phyloP scores from a whole-genome alignment of 2,329 filamentous ascomycete species.

The Talaromyces marneffei region DNA sequence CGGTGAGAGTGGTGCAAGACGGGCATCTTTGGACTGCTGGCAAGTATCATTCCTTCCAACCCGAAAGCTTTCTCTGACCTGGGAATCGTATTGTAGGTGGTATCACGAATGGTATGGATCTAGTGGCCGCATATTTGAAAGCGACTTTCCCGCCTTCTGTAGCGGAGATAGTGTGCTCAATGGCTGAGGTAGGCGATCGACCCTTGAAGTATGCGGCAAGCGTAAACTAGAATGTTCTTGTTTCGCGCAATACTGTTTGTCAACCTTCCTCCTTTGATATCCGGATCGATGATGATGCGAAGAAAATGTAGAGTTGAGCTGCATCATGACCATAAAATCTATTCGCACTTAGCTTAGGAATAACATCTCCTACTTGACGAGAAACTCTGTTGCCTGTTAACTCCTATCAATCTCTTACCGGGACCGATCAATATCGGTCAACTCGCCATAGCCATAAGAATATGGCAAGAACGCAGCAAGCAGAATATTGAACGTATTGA shows the following conservation, averaged over 20 bases:
- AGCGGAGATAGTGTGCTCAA: constrained; percentile 28
- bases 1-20: constrained; percentile 18
- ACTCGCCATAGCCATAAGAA: not conserved
- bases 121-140: constrained; percentile 21
- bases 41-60: constrained; percentile 4
- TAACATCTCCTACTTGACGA: not conserved
- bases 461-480: too few relatives aligned
- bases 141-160: constrained; percentile 21
- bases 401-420: not conserved
- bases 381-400: too few relatives aligned
- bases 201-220: not conserved
- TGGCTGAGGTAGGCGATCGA: constrained; percentile 29
- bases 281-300: not conserved
- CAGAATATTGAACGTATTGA: not conserved
- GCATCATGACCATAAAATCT: not conserved
- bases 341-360: not conserved
- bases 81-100: constrained; percentile 17
- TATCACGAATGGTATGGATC: constrained; percentile 25
- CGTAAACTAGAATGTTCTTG: not conserved
- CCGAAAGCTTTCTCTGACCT: not conserved
- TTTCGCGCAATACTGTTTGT: not conserved
- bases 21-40: constrained; percentile 25
- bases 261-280: not conserved
- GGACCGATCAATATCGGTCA: not conserved
- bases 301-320: not conserved